These are phyloP conservation scores for Deinandra increscens DNA, from an alignment of 129 eudicot genomes.

Conservation along the genomic window DNA sequence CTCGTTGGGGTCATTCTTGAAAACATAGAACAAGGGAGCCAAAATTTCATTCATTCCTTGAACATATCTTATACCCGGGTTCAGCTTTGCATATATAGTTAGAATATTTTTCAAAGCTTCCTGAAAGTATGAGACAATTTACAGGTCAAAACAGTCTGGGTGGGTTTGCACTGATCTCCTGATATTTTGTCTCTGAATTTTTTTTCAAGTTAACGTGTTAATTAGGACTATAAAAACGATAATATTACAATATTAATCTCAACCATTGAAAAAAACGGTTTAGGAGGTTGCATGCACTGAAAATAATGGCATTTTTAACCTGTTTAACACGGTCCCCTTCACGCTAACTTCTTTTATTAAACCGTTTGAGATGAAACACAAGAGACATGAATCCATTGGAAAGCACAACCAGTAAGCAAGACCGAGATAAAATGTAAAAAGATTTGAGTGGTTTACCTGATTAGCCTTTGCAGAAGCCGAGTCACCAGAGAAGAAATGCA, in stretches of 20 bases:
- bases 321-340: background rate
- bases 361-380: background rate
- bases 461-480: conserved; percentile 65
- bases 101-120: conserved; percentile 75
- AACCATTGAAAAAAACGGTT: background rate
- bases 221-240: background rate
- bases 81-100: conserved; percentile 89
- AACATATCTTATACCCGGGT: conserved; percentile 97
- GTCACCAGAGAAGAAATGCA: conserved; percentile 92
- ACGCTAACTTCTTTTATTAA: background rate
- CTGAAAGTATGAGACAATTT: conserved; percentile 44
- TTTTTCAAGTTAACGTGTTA: background rate
- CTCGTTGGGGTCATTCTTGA: conserved; percentile 81
- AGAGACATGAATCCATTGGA: no score
- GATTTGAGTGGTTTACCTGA: conserved; percentile 46
- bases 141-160: background rate
- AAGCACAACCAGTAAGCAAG: conserved; percentile 2
- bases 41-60: conserved; percentile 99
- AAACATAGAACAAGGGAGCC: conserved; percentile 88
- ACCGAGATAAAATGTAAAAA: background rate
- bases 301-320: background rate
- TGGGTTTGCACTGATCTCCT: background rate
- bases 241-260: background rate
- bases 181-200: background rate
- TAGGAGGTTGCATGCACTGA: background rate